Conservation (phyloP, 495 filamentous ascomycete species). For the Aspergillus affinis region DNA sequence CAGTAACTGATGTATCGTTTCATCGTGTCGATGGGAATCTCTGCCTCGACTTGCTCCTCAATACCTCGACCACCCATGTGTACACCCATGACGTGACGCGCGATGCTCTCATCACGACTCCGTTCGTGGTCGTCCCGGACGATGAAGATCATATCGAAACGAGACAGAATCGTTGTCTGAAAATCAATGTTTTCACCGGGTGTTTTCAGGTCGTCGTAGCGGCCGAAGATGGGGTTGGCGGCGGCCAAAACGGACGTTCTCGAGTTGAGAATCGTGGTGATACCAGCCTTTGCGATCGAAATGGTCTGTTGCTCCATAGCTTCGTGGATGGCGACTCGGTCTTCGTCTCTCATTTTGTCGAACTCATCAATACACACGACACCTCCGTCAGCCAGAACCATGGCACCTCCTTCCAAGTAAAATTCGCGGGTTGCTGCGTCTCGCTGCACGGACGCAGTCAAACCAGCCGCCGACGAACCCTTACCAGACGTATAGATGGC, state of each 20-base stretch:
- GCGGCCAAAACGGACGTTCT: slow-evolving; percentile 93
- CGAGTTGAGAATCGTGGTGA: slow-evolving; percentile 97
- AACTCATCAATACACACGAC: slow-evolving; percentile 99
- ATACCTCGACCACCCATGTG: slow-evolving; percentile 89
- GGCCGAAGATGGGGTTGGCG: slow-evolving; percentile 95
- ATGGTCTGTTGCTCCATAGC: slow-evolving; percentile 99
- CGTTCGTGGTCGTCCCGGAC: slow-evolving; percentile 94
- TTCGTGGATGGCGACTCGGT: slow-evolving; percentile 98
- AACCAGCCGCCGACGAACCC: slow-evolving; percentile 95
- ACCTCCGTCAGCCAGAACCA: slow-evolving; percentile 97
- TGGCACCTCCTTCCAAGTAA: slow-evolving; percentile 96
- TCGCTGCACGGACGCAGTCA: slow-evolving; percentile 95
- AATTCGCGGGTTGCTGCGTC: slow-evolving; percentile 92
- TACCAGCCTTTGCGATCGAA: slow-evolving; percentile 98
- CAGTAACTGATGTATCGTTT: slow-evolving; percentile 98
- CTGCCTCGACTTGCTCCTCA: slow-evolving; percentile 80
- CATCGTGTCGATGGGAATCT: slow-evolving; percentile 95
- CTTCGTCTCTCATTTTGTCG: slow-evolving; percentile 99
- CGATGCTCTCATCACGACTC: slow-evolving; percentile 86
- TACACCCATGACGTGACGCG: slow-evolving; percentile 95
- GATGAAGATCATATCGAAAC: slow-evolving; percentile 99
- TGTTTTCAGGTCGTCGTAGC: slow-evolving; percentile 96
- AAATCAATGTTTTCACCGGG: slow-evolving; percentile 99
- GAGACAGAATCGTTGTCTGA: slow-evolving; percentile 96
- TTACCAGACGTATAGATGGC: slow-evolving; percentile 99